These are phyloP conservation scores for Aurantiochytrium sp. DNA, from an alignment of 108 stramenopile genomes.

Conservation along the genomic window DNA sequence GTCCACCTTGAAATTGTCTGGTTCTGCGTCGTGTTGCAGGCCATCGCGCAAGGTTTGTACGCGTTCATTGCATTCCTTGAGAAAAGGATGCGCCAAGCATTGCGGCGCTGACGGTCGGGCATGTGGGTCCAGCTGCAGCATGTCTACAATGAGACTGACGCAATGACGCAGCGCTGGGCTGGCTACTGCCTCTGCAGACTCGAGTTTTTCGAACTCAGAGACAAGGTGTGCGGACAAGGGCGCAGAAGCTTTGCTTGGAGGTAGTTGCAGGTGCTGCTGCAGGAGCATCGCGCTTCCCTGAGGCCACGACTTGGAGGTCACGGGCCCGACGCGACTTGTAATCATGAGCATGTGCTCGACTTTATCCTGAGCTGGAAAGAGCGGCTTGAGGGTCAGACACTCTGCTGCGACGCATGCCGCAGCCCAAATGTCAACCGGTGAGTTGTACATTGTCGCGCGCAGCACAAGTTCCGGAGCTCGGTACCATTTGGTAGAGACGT, in stretches of 20 bases:
- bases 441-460: not conserved
- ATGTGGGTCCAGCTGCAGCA: conserved; percentile 1
- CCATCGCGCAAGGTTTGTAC: not conserved
- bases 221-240: not conserved
- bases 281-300: not conserved
- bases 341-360: conserved; percentile 14
- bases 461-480: conserved; percentile 32
- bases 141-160: not conserved
- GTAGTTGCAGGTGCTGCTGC: not conserved
- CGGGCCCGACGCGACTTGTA: not conserved
- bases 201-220: not conserved
- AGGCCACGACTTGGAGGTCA: conserved; percentile 1
- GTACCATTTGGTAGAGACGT: conserved; percentile 34
- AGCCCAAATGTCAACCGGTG: conserved; percentile 24
- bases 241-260: not conserved
- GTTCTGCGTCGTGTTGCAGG: not conserved
- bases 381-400: not conserved
- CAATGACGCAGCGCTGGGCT: not conserved
- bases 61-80: not conserved
- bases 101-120: not conserved
- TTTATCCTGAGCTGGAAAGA: conserved; percentile 12
- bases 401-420: conserved; percentile 12
- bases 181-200: not conserved
- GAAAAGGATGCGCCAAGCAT: not conserved
- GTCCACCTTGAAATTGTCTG: not conserved